Evolutionary conservation across 2,329 filamentous ascomycete species (phyloP), one percentile per base, ranked within the genome.

Genomic region (Alternaria ventricosa): DNA sequence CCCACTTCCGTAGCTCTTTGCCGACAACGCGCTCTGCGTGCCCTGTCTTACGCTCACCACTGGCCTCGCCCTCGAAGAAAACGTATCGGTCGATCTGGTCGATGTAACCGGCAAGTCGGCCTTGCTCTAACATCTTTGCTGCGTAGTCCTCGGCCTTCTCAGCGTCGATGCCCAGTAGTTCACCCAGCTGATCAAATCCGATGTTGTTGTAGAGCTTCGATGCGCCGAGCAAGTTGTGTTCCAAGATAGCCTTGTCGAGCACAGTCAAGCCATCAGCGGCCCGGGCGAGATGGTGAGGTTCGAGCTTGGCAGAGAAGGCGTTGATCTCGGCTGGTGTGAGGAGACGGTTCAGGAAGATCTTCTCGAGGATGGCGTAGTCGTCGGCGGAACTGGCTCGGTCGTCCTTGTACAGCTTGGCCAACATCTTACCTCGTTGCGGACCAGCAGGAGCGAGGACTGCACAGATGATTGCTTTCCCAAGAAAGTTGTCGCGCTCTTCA

Each of bases 101-200:
- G 74, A 99, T 98, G 61, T 91, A 89, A 8, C 95, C 96, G 4
- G 91, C 88, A 55, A 99, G 82, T 30, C 96, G 89, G 10, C 93
- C 94, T 80, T 97, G 94, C 83, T 98, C 94, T 72, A 99, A 93
- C 96, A 99, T 99, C 71, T 89, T 87, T 5, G 95, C 94, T 12
- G 95, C 96, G 57, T 96, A 97, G 62, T 92, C 90, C 83, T 99
- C 96, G 4, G 95, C 95, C 78, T 90, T 91, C 55, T 92, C 92
- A 0, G 88, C 88, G 62, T 92, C 88, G 5, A 97, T 85, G 0
- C 92, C 94, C 13, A 99, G 84, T 41, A 97, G 86, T 43, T 86
- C 83, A 0, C 90, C 96, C 1, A 99, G 85, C 25, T 90, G 89
- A 61, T 92, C 90, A 70, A 86, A 77, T 64, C 84, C 69, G 75